Conservation (phyloP, 805 yeast species). For the Lipomyces orientalis region DNA sequence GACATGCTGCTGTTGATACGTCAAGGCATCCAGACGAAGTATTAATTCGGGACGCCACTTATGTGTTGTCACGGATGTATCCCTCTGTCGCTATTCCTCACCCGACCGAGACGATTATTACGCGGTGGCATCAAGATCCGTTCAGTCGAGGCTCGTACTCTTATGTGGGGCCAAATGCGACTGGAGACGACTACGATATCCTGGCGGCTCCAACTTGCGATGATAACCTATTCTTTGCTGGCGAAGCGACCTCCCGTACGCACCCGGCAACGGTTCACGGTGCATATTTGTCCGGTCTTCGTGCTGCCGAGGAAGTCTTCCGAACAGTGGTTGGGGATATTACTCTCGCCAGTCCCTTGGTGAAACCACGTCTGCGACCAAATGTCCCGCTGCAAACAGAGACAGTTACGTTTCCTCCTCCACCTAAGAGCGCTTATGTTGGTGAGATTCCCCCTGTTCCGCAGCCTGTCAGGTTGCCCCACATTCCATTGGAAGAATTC, state of each 20-base stretch:
- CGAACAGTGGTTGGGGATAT: constrained; percentile 50
- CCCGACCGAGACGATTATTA: constrained; percentile 52
- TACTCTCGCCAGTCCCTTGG: constrained; percentile 48
- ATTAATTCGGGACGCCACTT: constrained; percentile 45
- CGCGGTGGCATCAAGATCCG: constrained; percentile 83
- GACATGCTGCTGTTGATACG: constrained; percentile 47
- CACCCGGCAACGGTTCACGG: constrained; percentile 54
- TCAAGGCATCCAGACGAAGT: constrained; percentile 45
- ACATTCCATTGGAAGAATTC: neutral
- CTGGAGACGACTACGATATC: constrained; percentile 50
- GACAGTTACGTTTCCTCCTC: constrained; percentile 33
- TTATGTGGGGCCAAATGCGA: constrained; percentile 51
- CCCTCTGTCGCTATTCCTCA: constrained; percentile 35
- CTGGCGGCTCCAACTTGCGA: constrained; percentile 48
- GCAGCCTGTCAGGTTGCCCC: constrained; percentile 28
- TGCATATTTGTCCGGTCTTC: constrained; percentile 51
- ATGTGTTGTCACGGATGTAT: constrained; percentile 43
- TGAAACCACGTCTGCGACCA: constrained; percentile 34
- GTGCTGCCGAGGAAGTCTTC: constrained; percentile 51
- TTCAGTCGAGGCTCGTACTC: constrained; percentile 80
- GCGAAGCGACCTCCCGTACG: constrained; percentile 52
- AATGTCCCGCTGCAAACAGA: constrained; percentile 25
- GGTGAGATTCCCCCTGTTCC: constrained; percentile 32
- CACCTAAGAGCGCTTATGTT: constrained; percentile 32
- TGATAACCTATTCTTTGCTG: constrained; percentile 50